Percentiles rank a stretch among this genome's conserved stretches.
Conservation (phyloP, 1,139 yeast genomes). For the Lodderomyces parapsilosis region DNA sequence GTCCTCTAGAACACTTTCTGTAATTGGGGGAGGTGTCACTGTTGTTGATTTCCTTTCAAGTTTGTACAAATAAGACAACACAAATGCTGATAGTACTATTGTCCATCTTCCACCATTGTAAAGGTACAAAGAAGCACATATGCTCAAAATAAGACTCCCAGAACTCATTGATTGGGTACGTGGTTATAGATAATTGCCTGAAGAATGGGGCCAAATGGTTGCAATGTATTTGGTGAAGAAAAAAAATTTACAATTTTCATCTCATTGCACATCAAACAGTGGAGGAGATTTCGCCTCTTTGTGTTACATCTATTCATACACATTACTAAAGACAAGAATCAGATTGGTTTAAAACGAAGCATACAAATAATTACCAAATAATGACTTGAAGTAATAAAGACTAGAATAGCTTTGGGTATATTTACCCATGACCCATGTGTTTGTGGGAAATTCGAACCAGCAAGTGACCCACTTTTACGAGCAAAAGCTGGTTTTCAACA, state of each 20-base stretch:
- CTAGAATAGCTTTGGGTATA: neutral
- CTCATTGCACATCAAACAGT: neutral
- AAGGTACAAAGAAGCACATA: conserved; percentile 15
- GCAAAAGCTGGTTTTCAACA: no score
- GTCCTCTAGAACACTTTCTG: conserved; percentile 3
- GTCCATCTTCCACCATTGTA: conserved; percentile 32
- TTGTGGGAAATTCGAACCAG: no score
- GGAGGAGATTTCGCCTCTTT: neutral
- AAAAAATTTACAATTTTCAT: conserved; percentile 1
- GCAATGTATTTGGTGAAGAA: conserved; percentile 2
- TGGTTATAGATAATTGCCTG: neutral
- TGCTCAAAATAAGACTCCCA: conserved; percentile 4
- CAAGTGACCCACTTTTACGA: no score
- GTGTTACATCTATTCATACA: no score
- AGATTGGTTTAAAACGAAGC: neutral
- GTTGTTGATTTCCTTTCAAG: conserved; percentile 6
- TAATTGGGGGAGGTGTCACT: neutral
- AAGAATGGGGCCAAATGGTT: neutral
- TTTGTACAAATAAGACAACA: conserved; percentile 9
- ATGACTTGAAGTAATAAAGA: neutral
- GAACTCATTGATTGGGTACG: conserved; percentile 5
- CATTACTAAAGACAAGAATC: neutral
- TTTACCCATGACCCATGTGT: no score
- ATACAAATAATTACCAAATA: neutral
- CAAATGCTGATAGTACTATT: conserved; percentile 16